Evolutionary conservation across 768 basidiomycete species (phyloP).

Genomic region (Piloderma croceum): DNA sequence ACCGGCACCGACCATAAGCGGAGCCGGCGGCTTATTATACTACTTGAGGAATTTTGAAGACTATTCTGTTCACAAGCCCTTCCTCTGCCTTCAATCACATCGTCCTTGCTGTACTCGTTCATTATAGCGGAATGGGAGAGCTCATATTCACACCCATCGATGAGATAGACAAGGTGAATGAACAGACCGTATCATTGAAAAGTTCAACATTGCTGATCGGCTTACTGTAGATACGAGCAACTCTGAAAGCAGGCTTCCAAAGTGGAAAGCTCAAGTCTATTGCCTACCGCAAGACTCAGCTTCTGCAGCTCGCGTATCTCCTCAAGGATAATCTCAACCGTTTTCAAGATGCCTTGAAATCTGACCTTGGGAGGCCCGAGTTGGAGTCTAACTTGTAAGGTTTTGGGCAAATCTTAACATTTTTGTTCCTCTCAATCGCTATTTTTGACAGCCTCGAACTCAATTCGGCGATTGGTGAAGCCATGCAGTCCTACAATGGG

Average conservation of each 20-base stretch:
- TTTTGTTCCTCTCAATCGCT: not conserved
- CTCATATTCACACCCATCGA: slow-evolving; percentile 46
- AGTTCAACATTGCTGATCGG: not conserved
- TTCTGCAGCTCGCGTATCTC: slow-evolving; percentile 69
- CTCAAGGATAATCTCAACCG: slow-evolving; percentile 64
- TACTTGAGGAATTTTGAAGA: no score
- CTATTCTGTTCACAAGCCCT: no score
- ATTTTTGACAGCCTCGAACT: slow-evolving; percentile 52
- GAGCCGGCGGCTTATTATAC: no score
- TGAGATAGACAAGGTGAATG: slow-evolving; percentile 45
- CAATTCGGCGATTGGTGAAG: slow-evolving; percentile 44
- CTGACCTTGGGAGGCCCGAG: slow-evolving; percentile 60
- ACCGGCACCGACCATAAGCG: no score
- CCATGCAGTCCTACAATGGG: slow-evolving; percentile 47
- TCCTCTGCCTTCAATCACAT: no score
- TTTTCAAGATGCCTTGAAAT: slow-evolving; percentile 51
- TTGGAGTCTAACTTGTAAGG: slow-evolving; percentile 53
- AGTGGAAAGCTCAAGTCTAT: slow-evolving; percentile 63
- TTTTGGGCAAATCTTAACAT: slow-evolving; percentile 15
- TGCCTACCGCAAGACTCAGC: slow-evolving; percentile 66
- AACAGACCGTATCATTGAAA: not conserved
- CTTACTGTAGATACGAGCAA: slow-evolving; percentile 45
- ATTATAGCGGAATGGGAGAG: no score
- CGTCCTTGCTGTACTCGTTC: no score
- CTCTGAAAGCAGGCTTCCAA: slow-evolving; percentile 52